Evolutionary conservation across 805 yeast genomes (phyloP).

Genomic region (Candida hungchunana): DNA sequence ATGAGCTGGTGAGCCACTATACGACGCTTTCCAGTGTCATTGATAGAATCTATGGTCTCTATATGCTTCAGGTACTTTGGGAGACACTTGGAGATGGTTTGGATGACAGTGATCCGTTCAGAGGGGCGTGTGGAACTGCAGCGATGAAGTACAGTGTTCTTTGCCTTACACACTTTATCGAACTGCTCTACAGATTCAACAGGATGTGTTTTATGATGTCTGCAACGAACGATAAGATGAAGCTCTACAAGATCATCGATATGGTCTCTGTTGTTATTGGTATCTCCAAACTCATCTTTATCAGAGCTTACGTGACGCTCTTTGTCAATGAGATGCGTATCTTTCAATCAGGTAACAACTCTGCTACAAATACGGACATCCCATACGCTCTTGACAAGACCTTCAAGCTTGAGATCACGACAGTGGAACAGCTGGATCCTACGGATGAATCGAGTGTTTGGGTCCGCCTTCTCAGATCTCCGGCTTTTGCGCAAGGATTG

Average conservation of each 20-base stretch:
- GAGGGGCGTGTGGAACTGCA: conserved; percentile 13
- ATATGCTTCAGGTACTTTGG: conserved; percentile 17
- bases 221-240: conserved; percentile 2
- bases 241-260: conserved; percentile 17
- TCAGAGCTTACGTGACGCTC: conserved; percentile 15
- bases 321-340: conserved; percentile 7
- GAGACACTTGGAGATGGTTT: conserved; percentile 17
- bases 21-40: conserved; percentile 4
- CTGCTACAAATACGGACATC: not conserved
- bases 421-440: conserved; percentile 17
- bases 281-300: conserved; percentile 13
- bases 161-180: conserved; percentile 21
- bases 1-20: conserved; percentile 5
- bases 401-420: conserved; percentile 1
- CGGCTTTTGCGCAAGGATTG: conserved; percentile 10
- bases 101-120: conserved; percentile 9
- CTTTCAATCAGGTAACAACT: too few relatives aligned
- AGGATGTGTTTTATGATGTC: conserved; percentile 3
- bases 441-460: conserved; percentile 2
- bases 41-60: conserved; percentile 10
- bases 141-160: conserved; percentile 21
- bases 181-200: conserved; percentile 16
- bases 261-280: conserved; percentile 10
- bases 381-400: conserved; percentile 1
- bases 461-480: conserved; percentile 4